Evolutionary conservation across 345 rosid genomes (phyloP), one percentile per base, ranked within the genome.

Genomic region (Sonneratia caseolaris): DNA sequence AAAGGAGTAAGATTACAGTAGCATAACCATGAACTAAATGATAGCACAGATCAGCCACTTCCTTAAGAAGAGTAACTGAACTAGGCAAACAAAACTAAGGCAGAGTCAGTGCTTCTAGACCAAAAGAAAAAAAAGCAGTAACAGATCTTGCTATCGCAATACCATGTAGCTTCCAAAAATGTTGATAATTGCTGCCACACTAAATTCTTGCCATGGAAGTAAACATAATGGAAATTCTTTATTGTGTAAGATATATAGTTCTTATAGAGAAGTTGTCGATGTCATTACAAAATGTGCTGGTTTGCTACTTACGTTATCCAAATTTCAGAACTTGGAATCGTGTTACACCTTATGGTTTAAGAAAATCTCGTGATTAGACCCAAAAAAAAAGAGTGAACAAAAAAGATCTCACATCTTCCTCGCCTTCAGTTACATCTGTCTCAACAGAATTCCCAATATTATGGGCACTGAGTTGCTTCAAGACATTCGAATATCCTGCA

Each of bases 371-470:
- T 53, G n/a, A 53, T 35, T 37, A 21, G 45, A 42, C 45, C 5
- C 10, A 42, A 42, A 42, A 42, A 19, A 0, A 22, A 32, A 51
- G 70, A 43, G 22, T 51, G 19, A 38, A 57, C n/a, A 73, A 49
- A 0, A 56, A 18, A 73, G 36, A 61, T 69, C 88, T 83, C 77
- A 86, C 98, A 80, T 85, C 87, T 71, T 84, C 93, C 71, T 82
- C 90, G 64, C 81, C 90, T 70, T 80, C 87, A 35, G 37, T 62
- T 10, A 38, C 61, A 42, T 45, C 77, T 62, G 73, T 66, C 48
- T 81, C 87, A 7, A 45, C 70, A 19, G 73, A 65, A 32, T 74
- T 77, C 65, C 5, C 1, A 9, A 22, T 6, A 68, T 76, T 76
- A 66, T 80, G 82, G 68, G 71, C 68, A 68, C 48, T 73, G 55